Conservation (phyloP, 331 rosid genomes). For the Cydonia oblonga region DNA sequence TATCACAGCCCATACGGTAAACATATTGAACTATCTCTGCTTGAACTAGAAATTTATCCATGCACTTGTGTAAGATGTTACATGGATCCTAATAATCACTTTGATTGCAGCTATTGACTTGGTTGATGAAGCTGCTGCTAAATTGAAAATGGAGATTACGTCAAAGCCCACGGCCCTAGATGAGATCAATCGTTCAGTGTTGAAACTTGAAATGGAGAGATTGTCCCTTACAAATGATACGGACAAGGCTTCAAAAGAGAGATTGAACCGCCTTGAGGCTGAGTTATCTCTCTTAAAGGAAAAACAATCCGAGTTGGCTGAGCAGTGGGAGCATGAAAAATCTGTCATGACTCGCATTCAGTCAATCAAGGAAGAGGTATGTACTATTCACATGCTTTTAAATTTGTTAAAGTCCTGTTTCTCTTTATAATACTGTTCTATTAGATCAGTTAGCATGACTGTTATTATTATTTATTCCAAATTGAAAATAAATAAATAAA, state of each 20-base stretch:
- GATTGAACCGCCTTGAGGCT: slow-evolving; percentile 76
- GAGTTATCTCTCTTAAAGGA: slow-evolving; percentile 79
- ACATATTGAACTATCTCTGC: not conserved
- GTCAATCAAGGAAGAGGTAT: slow-evolving; percentile 94
- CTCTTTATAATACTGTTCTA: not conserved
- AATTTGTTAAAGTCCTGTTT: not conserved
- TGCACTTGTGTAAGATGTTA: not conserved
- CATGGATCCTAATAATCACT: slow-evolving; percentile 9
- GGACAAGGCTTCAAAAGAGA: slow-evolving; percentile 80
- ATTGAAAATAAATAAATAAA: too few species aligned
- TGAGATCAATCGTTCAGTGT: slow-evolving; percentile 89
- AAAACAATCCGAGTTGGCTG: slow-evolving; percentile 61
- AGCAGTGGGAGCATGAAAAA: slow-evolving; percentile 96
- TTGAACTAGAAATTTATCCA: not conserved
- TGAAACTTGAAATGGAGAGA: slow-evolving; percentile 96
- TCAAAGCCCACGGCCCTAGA: slow-evolving; percentile 92
- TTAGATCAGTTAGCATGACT: not conserved
- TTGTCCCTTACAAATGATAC: slow-evolving; percentile 86
- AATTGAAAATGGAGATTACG: slow-evolving; percentile 96
- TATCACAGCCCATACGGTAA: not conserved
- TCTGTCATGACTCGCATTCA: slow-evolving; percentile 95
- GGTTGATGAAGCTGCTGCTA: slow-evolving; percentile 98
- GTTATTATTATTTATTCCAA: not conserved
- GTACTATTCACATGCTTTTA: not conserved
- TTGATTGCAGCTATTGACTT: slow-evolving; percentile 77